Evolutionary conservation across 306 rosid genomes (phyloP), one percentile per base, ranked within the genome.

Genomic region (Vigna mungo): DNA sequence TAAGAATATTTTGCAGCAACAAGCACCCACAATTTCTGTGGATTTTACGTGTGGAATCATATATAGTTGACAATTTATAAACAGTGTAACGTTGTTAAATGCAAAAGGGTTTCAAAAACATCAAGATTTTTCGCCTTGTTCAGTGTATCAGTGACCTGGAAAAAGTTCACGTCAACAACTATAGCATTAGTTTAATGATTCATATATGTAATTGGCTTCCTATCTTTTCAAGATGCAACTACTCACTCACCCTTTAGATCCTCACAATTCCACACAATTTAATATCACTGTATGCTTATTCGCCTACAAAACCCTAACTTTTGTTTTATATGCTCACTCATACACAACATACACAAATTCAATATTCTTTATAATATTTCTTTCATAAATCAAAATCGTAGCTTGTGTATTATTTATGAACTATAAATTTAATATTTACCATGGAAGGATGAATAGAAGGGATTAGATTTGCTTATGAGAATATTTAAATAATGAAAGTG

Each of bases 161-260:
- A 69, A 59, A 72, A 72, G 71, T 81, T 78, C 81, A 36, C 61
- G 68, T 78, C 75, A 54, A 46, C 88, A 74, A 85, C 54, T 81
- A 47, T 30, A 25, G 76, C 74, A 68, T 62, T 85, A 44, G 39
- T 85, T 85, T 78, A 85, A 81, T 77, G 48, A 71, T 15, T 41
- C 34, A 44, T 76, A 6, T 43, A 6, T 43, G 39, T 43, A 77
- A 64, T 72, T n/a, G 68, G 34, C 55, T 63, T 72, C 65, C 75
- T 43, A 17, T 2, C 43, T 59, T 78, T 72, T 59, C 14, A 77
- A 68, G 54, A 68, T 64, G 51, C 32, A 76, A 51, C 36, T 60
- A 34, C 23, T 66, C 5, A 34, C 23, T 66, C 5, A 30, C 4
- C 32, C 74, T 56, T 34, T 76, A 53, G 39, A 32, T 32, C 23